Evolutionary conservation across 495 filamentous ascomycete species (phyloP), one percentile per base, ranked within the genome.

Genomic region (Rusavskia elegans): DNA sequence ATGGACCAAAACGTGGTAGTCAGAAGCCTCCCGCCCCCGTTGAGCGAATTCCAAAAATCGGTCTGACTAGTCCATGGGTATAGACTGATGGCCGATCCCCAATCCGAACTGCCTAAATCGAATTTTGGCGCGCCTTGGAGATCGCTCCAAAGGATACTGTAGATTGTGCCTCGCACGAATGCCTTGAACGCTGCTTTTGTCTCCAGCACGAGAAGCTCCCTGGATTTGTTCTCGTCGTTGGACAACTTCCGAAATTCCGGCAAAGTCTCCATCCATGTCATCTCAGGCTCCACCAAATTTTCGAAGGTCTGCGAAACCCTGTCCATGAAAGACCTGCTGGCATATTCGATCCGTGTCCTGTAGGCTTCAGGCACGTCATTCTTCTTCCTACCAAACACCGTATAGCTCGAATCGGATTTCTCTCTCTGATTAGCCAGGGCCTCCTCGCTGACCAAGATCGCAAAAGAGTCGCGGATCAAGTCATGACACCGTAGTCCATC

Each of bases 331-430:
- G 56, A 60, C 51, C 71, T 69, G 45, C 69, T 71, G 6, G 74
- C 73, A 57, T 77, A 74, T 55, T 78, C 71, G 16, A 78, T 63
- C 1, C 71, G 70, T 36, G 73, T 71, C 14, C 67, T 45, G 42
- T 72, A 69, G 0, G 56, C 60, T 55, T 76, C 72, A 21, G 72
- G 67, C 17, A 75, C 41, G 2, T 54, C 50, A 7, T 69, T 69
- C 27, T 57, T 62, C 13, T 58, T 56, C 1, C 65, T 65, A 44
- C 69, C 63, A 54, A 60, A 58, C 10, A 68, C 50, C 51, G 49
- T 48, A 13, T 13, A 46, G 41, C 11, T 27, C 5, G 30, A 54
- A 48, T 56, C 55, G 14, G 48, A 48, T 19, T n/a, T 32, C 16
- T 30, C 44, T n/a, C 54, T 25, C n/a, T 70, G 39, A 38, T 64